Conservation (phyloP, 1,284 basidiomycete genomes). For the Kwoniella shivajii region DNA sequence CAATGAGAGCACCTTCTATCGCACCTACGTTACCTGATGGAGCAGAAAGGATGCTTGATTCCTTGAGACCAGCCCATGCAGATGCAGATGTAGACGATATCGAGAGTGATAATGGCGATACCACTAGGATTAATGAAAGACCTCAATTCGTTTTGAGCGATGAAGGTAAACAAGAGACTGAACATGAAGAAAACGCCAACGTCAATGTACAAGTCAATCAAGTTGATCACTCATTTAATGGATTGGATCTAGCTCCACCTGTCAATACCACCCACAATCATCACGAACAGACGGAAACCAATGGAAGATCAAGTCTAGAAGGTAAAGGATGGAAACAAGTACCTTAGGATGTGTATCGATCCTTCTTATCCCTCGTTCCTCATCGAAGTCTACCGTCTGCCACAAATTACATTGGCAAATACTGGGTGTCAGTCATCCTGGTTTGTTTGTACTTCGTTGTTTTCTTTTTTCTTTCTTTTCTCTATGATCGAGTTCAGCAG, state of each 20-base stretch:
- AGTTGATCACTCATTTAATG: not conserved
- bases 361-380: too few species aligned
- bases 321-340: constrained; percentile 13
- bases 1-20: constrained; percentile 34
- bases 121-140: constrained; percentile 9
- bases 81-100: constrained; percentile 18
- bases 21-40: constrained; percentile 52
- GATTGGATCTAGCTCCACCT: not conserved
- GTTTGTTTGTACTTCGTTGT: too few species aligned
- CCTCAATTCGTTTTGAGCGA: constrained; percentile 28
- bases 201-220: not conserved
- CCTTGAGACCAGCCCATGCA: constrained; percentile 44
- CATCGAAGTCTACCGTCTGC: too few species aligned
- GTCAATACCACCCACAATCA: not conserved
- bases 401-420: too few species aligned
- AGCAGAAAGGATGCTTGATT: constrained; percentile 52
- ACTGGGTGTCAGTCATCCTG: too few species aligned
- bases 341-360: not conserved
- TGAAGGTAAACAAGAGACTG: constrained; percentile 2
- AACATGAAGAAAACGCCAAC: constrained; percentile 1
- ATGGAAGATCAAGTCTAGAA: constrained; percentile 5
- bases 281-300: not conserved
- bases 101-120: constrained; percentile 28
- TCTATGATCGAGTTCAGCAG: too few species aligned
- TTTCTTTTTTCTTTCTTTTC: too few species aligned